These are phyloP conservation scores for Scedosporium apiospermum DNA, from an alignment of 2,329 filamentous ascomycete genomes.

Conservation along the genomic window DNA sequence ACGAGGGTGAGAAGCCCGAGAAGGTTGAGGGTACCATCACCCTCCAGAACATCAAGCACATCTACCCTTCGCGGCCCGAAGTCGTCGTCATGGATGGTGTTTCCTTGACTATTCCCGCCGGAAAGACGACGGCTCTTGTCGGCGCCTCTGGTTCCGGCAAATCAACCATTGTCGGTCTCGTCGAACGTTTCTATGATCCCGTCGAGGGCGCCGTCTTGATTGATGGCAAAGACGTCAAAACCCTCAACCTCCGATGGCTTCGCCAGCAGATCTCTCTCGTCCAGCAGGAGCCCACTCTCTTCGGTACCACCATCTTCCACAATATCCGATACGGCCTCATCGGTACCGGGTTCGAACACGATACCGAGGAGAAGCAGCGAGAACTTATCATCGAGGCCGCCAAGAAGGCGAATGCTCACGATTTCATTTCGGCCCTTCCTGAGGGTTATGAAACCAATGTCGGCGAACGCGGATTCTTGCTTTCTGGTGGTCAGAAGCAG, in stretches of 20 bases:
- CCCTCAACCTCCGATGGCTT: slow-evolving; percentile 80
- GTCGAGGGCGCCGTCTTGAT: slow-evolving; percentile 70
- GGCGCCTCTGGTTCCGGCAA: slow-evolving; percentile 93
- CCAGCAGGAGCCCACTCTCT: slow-evolving; percentile 85
- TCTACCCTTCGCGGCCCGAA: slow-evolving; percentile 88
- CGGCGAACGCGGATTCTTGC: slow-evolving; percentile 85
- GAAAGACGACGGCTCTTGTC: slow-evolving; percentile 87
- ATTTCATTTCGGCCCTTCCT: slow-evolving; percentile 74
- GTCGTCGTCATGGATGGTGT: slow-evolving; percentile 83
- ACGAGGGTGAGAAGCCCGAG: slow-evolving; percentile 64
- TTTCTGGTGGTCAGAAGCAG: slow-evolving; percentile 94
- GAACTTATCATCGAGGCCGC: slow-evolving; percentile 72
- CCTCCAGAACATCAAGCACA: slow-evolving; percentile 75
- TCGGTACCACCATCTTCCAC: slow-evolving; percentile 77
- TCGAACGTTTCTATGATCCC: slow-evolving; percentile 91
- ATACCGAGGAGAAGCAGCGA: slow-evolving; percentile 55
- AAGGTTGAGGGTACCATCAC: slow-evolving; percentile 69
- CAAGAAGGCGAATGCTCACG: slow-evolving; percentile 86
- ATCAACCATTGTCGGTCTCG: slow-evolving; percentile 83
- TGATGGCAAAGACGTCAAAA: slow-evolving; percentile 74
- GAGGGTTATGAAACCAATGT: slow-evolving; percentile 91
- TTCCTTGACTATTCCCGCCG: slow-evolving; percentile 69
- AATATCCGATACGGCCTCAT: slow-evolving; percentile 90
- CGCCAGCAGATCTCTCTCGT: slow-evolving; percentile 88
- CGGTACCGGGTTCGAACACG: slow-evolving; percentile 66